A percentile compares a stretch with the other conserved stretches of the same genome.
Evolutionary conservation across 2,329 filamentous ascomycete genomes (phyloP).

Genomic region (Penicillium decumbens): DNA sequence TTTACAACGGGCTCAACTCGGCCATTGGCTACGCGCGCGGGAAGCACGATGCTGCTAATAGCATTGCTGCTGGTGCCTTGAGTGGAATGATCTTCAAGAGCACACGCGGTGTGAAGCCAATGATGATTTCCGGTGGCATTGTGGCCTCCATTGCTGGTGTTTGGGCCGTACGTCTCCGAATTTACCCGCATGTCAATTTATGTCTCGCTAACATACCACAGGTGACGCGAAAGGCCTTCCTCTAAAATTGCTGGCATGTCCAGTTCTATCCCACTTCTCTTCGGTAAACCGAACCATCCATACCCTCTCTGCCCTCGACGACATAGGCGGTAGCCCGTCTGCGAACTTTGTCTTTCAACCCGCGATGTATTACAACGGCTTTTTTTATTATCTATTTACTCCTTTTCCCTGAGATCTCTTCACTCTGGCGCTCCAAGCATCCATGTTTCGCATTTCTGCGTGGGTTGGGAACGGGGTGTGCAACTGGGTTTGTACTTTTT

Average conservation of each 20-base stretch:
- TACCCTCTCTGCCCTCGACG: slow-evolving; percentile 25
- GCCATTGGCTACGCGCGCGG: slow-evolving; percentile 72
- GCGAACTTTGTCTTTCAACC: slow-evolving; percentile 27
- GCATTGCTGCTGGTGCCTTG: slow-evolving; percentile 74
- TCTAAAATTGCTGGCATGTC: slow-evolving; percentile 34
- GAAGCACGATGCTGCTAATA: slow-evolving; percentile 87
- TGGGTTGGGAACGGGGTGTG: slow-evolving; percentile 40
- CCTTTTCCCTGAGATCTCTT: slow-evolving; percentile 35
- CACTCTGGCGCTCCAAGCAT: slow-evolving; percentile 44
- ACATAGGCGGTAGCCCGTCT: slow-evolving; percentile 25
- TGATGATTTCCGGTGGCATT: slow-evolving; percentile 90
- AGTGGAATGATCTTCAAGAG: slow-evolving; percentile 97
- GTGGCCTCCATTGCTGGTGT: slow-evolving; percentile 78
- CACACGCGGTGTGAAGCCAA: slow-evolving; percentile 80
- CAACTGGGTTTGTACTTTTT: slow-evolving; percentile 37
- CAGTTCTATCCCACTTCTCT: slow-evolving; percentile 17
- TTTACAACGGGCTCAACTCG: slow-evolving; percentile 91
- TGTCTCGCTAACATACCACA: slow-evolving; percentile 22
- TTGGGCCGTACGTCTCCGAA: slow-evolving; percentile 72
- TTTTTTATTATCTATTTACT: slow-evolving; percentile 18
- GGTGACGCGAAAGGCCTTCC: slow-evolving; percentile 50
- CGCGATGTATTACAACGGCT: slow-evolving; percentile 40
- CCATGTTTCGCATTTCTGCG: slow-evolving; percentile 39
- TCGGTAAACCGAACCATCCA: slow-evolving; percentile 22
- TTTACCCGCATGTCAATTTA: slow-evolving; percentile 5